phyloP scores from a whole-genome alignment of 805 yeast species.

The Lipomyces starkeyi region DNA sequence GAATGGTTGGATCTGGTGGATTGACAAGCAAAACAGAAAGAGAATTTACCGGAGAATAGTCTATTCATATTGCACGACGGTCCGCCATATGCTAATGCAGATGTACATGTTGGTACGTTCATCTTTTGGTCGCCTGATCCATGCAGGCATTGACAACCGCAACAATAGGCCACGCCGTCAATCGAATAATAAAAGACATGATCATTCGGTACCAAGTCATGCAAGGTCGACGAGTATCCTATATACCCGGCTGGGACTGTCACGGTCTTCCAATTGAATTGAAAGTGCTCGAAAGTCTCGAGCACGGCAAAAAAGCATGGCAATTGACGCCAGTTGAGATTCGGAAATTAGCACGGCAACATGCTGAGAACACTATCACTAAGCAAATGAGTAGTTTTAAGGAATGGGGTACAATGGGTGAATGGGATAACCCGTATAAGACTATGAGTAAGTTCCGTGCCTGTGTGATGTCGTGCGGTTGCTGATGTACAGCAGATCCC shows the following conservation, averaged over 20 bases:
- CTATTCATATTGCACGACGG: constrained; percentile 87
- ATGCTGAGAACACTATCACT: constrained; percentile 71
- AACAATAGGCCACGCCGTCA: constrained; percentile 73
- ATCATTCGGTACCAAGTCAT: constrained; percentile 73
- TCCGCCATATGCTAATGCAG: constrained; percentile 98
- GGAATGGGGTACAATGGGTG: constrained; percentile 79
- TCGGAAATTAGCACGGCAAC: constrained; percentile 66
- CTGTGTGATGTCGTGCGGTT: not conserved
- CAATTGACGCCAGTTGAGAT: constrained; percentile 55
- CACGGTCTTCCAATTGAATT: constrained; percentile 97
- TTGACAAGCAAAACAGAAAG: constrained; percentile 13
- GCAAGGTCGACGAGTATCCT: constrained; percentile 66
- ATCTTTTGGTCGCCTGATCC: not conserved
- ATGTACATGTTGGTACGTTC: constrained; percentile 64
- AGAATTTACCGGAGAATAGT: constrained; percentile 38
- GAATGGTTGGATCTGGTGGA: constrained; percentile 14
- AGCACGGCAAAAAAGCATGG: constrained; percentile 40
- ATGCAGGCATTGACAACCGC: not conserved
- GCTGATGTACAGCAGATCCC: constrained; percentile 46
- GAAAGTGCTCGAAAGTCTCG: constrained; percentile 64
- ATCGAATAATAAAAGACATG: constrained; percentile 87
- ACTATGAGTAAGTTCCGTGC: constrained; percentile 56
- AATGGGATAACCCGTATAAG: constrained; percentile 73
- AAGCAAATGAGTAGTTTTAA: constrained; percentile 69
- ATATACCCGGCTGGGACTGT: constrained; percentile 98